phyloP scores from a whole-genome alignment of 768 basidiomycete species.

The Rhodotorula graminis region DNA sequence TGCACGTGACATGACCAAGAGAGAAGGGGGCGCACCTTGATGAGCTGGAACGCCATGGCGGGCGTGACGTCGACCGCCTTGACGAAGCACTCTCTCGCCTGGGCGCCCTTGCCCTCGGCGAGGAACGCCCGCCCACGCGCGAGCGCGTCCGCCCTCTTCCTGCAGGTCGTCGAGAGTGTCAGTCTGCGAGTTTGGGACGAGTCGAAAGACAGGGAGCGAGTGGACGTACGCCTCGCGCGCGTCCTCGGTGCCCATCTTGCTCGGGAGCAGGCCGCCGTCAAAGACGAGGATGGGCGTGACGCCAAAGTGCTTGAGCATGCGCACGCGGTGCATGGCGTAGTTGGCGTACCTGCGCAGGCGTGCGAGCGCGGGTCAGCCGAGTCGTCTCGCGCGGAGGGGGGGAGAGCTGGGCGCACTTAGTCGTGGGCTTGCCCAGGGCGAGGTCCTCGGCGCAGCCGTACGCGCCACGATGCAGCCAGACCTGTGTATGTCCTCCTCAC shows the following conservation, averaged over 20 bases:
- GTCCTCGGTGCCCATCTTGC: conserved; percentile 83
- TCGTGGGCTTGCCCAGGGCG: conserved; percentile 74
- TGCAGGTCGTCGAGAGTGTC: conserved; percentile 17
- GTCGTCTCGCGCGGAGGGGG: neutral
- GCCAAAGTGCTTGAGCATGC: conserved; percentile 74
- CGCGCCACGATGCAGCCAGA: conserved; percentile 59
- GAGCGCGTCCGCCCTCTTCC: conserved; percentile 69
- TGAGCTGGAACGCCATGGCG: conserved; percentile 93
- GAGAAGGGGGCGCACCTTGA: conserved; percentile 62
- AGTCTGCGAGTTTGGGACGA: neutral
- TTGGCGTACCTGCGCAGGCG: conserved; percentile 71
- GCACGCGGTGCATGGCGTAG: conserved; percentile 88
- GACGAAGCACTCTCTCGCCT: conserved; percentile 81
- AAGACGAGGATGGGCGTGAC: conserved; percentile 90
- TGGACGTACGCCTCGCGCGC: conserved; percentile 58
- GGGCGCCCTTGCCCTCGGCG: conserved; percentile 68
- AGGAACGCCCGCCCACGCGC: conserved; percentile 66
- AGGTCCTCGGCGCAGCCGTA: conserved; percentile 86
- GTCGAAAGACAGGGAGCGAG: no score
- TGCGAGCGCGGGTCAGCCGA: no score
- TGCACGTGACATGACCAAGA: no score
- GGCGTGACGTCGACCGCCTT: conserved; percentile 94
- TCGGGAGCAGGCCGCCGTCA: conserved; percentile 90
- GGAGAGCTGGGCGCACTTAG: conserved; percentile 55
- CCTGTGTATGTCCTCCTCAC: neutral